phyloP scores from a whole-genome alignment of 352 stramenopile species.

The Phytophthora citrophthora region DNA sequence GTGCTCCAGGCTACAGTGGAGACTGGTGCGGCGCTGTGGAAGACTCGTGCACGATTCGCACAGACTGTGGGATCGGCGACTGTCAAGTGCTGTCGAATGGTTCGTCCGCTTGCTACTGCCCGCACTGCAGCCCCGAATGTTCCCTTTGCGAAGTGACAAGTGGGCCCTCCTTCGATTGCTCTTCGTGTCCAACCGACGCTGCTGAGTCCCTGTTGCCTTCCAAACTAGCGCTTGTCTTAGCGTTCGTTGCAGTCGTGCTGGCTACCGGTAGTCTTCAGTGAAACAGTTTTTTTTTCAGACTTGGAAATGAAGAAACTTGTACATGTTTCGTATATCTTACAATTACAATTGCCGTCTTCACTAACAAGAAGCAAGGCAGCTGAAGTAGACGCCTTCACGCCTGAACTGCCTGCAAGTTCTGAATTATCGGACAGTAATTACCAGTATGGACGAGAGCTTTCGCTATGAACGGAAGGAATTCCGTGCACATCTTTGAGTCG shows the following conservation, averaged over 20 bases:
- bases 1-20: constrained; percentile 40
- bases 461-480: constrained; percentile 14
- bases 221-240: constrained; percentile 28
- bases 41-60: constrained; percentile 38
- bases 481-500: constrained; percentile 14
- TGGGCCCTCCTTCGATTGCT: constrained; percentile 35
- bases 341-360: no score
- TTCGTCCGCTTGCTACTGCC: constrained; percentile 40
- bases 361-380: not conserved
- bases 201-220: not conserved
- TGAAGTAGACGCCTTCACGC: not conserved
- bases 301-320: no score
- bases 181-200: constrained; percentile 22
- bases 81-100: constrained; percentile 45
- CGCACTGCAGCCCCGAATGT: constrained; percentile 33
- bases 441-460: not conserved
- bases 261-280: not conserved
- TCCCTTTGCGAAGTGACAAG: constrained; percentile 30
- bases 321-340: no score
- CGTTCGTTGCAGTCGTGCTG: constrained; percentile 19
- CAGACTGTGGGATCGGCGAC: constrained; percentile 33
- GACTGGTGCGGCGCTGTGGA: constrained; percentile 46
- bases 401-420: not conserved
- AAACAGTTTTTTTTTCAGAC: not conserved
- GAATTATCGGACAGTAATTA: constrained; percentile 11